Base-by-base conservation (phyloP, 2,329 filamentous ascomycete species). In the Aspergillus felis region DNA sequence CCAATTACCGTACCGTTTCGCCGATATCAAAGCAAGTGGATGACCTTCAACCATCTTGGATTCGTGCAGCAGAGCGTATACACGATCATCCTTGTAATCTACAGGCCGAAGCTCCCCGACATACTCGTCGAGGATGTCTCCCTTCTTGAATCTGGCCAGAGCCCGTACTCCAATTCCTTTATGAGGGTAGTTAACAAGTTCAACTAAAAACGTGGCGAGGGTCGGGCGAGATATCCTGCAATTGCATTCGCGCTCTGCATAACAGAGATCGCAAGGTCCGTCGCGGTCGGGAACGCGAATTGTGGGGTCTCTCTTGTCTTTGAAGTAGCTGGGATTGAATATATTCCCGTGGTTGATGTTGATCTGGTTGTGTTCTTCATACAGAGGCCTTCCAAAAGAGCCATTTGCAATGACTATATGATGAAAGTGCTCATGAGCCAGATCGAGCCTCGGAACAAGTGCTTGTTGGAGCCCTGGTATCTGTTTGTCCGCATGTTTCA, bases 141-240 rank as follows among this genome's bases (percentile, higher is more conserved):
- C 61, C 14, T 54, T 47, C 10, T 59, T 57, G 59, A 73, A 66
- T 8, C 59, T 61, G 4, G 60, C 32, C 7, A 75, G 64, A 8
- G 66, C 54, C 12, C 72, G 69, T 8, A 73, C 63, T 1, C 72
- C 72, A n/a, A 68, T 58, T 17, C 71, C 71, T n/a, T 58, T 69
- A 1, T 24, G 24, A 8, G 61, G 61, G 48, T 68, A 71, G 28
- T 74, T 64, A 25, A 64, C 54, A 1, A 74, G 60, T 51, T 75
- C 72, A n/a, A 72, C 60, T 10, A 73, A 54, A 4, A 63, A 60
- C 42, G 58, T 60, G 8, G 61, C 56, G 3, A 60, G 53, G 10
- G 54, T 50, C 9, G 32, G 14, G 14, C 5, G 4, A 17, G 47
- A 38, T 9, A 66, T 7, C 3, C 20, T 20, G 53, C 70, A 74